Percentiles rank a stretch among this genome's conserved stretches.
phyloP scores from a whole-genome alignment of 768 basidiomycete genomes.

The Collybia sordida region DNA sequence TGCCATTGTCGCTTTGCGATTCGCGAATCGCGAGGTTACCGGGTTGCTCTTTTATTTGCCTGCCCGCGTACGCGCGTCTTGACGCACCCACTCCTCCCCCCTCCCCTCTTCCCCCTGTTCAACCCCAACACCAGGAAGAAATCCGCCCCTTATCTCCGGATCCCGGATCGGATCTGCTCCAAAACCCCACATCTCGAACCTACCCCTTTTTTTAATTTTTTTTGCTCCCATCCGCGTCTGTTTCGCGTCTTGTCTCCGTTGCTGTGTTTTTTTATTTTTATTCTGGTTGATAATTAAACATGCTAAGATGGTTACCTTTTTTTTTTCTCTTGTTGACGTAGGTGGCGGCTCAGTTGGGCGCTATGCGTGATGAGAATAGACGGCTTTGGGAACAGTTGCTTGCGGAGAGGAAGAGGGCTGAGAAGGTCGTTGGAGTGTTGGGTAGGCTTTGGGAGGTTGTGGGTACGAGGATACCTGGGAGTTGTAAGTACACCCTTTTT shows the following conservation, averaged over 20 bases:
- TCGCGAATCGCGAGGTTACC: no score
- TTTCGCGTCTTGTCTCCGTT: constrained; percentile 1
- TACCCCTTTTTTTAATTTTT: constrained; percentile 8
- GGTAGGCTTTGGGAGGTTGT: constrained; percentile 64
- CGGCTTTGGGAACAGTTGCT: constrained; percentile 57
- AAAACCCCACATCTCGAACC: no score
- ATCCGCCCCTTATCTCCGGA: no score
- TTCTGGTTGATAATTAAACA: no score
- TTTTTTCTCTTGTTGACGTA: constrained; percentile 15
- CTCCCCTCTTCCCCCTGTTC: no score
- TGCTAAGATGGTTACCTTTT: neutral
- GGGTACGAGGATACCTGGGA: constrained; percentile 53
- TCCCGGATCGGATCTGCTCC: no score
- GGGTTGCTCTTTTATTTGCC: no score
- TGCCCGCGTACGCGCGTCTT: no score
- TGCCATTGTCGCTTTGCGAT: no score
- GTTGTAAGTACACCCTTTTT: constrained; percentile 48
- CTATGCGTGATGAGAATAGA: constrained; percentile 73
- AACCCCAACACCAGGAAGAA: no score
- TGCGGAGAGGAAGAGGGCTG: constrained; percentile 58
- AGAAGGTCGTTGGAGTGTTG: constrained; percentile 58
- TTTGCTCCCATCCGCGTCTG: neutral
- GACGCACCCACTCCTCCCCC: no score
- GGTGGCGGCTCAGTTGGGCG: constrained; percentile 61
- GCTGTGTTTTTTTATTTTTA: no score